Base-by-base conservation (phyloP, 495 filamentous ascomycete genomes). In the Hypoxylon perforatum region DNA sequence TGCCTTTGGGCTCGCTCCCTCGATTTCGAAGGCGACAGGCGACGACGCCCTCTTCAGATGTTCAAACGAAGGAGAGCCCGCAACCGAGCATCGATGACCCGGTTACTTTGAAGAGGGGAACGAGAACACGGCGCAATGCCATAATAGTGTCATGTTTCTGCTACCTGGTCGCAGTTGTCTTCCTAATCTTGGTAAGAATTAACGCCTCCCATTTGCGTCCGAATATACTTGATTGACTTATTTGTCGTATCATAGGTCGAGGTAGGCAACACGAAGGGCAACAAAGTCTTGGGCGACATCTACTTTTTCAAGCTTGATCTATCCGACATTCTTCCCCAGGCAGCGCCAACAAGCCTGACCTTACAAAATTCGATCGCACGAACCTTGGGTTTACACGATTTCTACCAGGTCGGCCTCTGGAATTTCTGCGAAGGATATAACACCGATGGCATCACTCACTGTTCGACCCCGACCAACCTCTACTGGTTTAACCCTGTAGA, bases 351-450 rank as follows among this genome's bases (percentile, higher is more conserved):
- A 69, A 89, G 88, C 22, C 42, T 73, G 51, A 79, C 78, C 4
- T 81, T 97, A 11, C 90, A 96, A 78, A 97, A 97, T 78, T 90
- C 84, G 54, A 92, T 97, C 58, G 93, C 93, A n/a, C 91, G 90
- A 39, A 89, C 89, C 10, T 84, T 98, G 48, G 94, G 94, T 6
- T 81, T 97, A 15, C 92, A 96, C 67, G 94, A 97, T 77, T 98
- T 95, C 78, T 98, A 98, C 75, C 89, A 92, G 69, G 92, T 96
- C 35, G 94, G 94, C 4, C 75, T 97, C 11, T 97, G 93, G 93
- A 88, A 86, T 35, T 96, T 89, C 73, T 97, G 94, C 69, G 91
- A 94, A 77, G 94, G 94, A 15, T 94, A 92, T 76, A 76, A 87
- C 42, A 81, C 81, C 44, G 77, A 85, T 60, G 91, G 91, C 4